Evolutionary conservation across 78 protist genomes (phyloP).

Genomic region (Capsaspora owczarzaki): DNA sequence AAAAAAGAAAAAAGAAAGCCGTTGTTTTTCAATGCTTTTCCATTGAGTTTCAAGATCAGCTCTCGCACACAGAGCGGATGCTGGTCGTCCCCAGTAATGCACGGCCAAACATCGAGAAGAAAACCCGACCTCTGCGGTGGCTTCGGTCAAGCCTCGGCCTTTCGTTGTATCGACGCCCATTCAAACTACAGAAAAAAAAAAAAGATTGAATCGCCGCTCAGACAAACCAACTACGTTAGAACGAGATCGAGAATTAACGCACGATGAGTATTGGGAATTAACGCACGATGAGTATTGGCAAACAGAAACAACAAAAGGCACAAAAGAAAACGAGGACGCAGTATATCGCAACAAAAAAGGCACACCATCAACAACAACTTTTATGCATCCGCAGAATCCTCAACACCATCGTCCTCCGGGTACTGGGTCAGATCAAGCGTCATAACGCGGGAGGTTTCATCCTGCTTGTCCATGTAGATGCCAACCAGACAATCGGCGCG

Average conservation of each 20-base stretch:
- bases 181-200: neutral
- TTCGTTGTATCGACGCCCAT: too few species aligned
- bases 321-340: neutral
- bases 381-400: neutral
- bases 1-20: too few species aligned
- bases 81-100: too few species aligned
- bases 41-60: too few species aligned
- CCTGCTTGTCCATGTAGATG: conserved; percentile 38
- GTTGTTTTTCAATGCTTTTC: too few species aligned
- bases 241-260: neutral
- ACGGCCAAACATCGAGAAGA: too few species aligned
- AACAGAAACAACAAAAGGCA: neutral
- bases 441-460: conserved; percentile 6
- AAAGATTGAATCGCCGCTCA: neutral
- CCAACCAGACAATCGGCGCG: conserved; percentile 72
- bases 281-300: neutral
- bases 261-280: neutral
- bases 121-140: too few species aligned
- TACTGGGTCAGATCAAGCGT: conserved; percentile 24
- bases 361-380: neutral
- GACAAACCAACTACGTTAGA: neutral
- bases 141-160: too few species aligned
- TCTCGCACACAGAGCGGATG: too few species aligned
- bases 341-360: neutral
- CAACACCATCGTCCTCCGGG: neutral